phyloP scores from a whole-genome alignment of 176 grass and related monocot species.

The Tillandsia fasciculata region DNA sequence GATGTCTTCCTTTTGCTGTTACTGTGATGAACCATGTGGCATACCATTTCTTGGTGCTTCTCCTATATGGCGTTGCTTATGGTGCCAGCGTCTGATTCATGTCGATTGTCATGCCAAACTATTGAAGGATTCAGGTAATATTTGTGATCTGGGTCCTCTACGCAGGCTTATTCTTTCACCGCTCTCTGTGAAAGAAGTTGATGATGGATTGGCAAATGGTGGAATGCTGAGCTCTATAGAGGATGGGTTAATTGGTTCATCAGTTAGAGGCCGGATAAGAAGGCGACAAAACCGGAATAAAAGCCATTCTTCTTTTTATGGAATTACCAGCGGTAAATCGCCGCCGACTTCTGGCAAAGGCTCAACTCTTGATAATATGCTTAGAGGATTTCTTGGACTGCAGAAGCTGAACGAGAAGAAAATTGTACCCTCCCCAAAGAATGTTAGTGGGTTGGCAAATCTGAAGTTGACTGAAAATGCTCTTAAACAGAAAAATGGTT shows the following conservation, averaged over 20 bases:
- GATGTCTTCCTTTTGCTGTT: slow-evolving; percentile 59
- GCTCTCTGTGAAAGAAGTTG: slow-evolving; percentile 65
- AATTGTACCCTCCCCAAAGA: slow-evolving; percentile 6
- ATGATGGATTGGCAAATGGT: slow-evolving; percentile 23
- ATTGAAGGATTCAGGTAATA: slow-evolving; percentile 42
- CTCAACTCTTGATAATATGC: slow-evolving; percentile 38
- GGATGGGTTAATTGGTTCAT: slow-evolving; percentile 33
- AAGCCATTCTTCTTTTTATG: slow-evolving; percentile 23
- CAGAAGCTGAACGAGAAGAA: slow-evolving; percentile 42
- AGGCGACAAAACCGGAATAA: slow-evolving; percentile 41
- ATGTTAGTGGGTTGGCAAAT: slow-evolving; percentile 13
- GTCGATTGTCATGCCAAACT: slow-evolving; percentile 76
- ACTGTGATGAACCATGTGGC: slow-evolving; percentile 63
- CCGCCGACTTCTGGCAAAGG: slow-evolving; percentile 7
- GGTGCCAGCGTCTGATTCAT: slow-evolving; percentile 80
- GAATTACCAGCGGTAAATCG: slow-evolving; percentile 17
- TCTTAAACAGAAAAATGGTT: slow-evolving; percentile 26
- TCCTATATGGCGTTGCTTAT: slow-evolving; percentile 82
- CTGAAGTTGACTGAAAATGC: slow-evolving; percentile 30
- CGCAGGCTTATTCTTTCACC: slow-evolving; percentile 68
- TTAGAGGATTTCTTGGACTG: slow-evolving; percentile 40
- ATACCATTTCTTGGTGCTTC: slow-evolving; percentile 68
- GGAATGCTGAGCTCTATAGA: slow-evolving; percentile 55
- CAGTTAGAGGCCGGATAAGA: slow-evolving; percentile 37
- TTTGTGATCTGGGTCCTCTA: slow-evolving; percentile 59